phyloP scores from a whole-genome alignment of 352 stramenopile species.

The Aphanomyces invadans region DNA sequence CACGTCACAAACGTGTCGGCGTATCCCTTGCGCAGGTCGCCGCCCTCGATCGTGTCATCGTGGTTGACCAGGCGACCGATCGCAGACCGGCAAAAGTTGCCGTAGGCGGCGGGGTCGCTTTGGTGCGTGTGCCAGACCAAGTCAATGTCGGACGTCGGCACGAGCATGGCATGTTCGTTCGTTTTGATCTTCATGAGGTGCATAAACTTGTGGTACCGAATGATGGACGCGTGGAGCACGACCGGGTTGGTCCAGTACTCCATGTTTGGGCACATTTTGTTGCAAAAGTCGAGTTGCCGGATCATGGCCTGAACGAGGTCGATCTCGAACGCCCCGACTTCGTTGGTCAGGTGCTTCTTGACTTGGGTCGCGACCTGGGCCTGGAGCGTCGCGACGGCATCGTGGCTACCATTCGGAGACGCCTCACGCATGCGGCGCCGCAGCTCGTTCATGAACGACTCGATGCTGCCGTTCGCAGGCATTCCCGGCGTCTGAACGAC shows the following conservation, averaged over 20 bases:
- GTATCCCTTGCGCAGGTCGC: constrained; percentile 9
- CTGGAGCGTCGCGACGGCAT: background rate
- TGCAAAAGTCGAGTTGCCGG: constrained; percentile 22
- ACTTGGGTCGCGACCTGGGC: background rate
- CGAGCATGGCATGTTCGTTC: constrained; percentile 8
- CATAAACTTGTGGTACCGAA: constrained; percentile 24
- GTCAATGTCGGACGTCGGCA: constrained; percentile 20
- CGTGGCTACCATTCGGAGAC: background rate
- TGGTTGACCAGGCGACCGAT: background rate
- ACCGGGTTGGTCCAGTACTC: constrained; percentile 17
- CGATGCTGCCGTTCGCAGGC: background rate
- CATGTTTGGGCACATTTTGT: constrained; percentile 15
- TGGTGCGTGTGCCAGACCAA: constrained; percentile 21
- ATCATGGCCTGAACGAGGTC: constrained; percentile 22
- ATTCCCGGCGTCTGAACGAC: background rate
- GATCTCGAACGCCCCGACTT: background rate
- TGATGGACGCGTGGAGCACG: constrained; percentile 8
- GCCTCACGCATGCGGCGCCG: background rate
- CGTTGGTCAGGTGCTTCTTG: background rate
- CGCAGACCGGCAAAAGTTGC: background rate
- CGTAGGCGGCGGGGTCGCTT: background rate
- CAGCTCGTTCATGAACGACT: background rate
- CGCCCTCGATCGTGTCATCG: constrained; percentile 15
- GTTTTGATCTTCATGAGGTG: constrained; percentile 1
- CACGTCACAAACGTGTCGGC: constrained; percentile 8